Evolutionary conservation across 345 rosid species (phyloP).

Genomic region (Rhizophora mangle): DNA sequence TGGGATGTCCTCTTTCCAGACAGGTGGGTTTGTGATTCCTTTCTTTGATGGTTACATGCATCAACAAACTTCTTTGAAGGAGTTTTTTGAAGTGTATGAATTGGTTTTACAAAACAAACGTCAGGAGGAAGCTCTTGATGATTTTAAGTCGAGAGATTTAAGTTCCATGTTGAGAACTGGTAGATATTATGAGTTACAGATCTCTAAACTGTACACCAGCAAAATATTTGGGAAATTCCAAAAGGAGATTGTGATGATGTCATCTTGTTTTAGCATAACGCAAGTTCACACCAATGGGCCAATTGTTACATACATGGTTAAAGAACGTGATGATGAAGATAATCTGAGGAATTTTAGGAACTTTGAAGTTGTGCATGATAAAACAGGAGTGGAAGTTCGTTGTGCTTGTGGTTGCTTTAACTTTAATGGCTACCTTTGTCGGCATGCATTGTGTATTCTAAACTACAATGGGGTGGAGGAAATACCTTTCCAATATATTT

Average conservation of each 20-base stretch:
- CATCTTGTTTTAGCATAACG: conserved; percentile 74
- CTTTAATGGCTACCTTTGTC: conserved; percentile 73
- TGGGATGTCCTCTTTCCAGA: conserved; percentile 51
- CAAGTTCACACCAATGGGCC: conserved; percentile 68
- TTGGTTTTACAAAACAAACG: conserved; percentile 68
- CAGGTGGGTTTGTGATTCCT: conserved; percentile 45
- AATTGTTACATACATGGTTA: conserved; percentile 60
- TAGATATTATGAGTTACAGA: conserved; percentile 76
- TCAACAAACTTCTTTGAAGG: conserved; percentile 77
- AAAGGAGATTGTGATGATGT: conserved; percentile 80
- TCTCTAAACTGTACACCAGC: conserved; percentile 62
- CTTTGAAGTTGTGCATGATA: conserved; percentile 71
- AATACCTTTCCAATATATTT: conserved; percentile 22
- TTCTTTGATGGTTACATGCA: conserved; percentile 69
- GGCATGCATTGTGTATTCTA: conserved; percentile 64
- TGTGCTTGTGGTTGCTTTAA: conserved; percentile 87
- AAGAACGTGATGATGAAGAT: conserved; percentile 62
- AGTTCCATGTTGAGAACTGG: conserved; percentile 57
- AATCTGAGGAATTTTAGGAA: conserved; percentile 56
- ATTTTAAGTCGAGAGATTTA: conserved; percentile 51
- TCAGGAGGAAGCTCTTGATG: conserved; percentile 61
- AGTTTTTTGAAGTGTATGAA: conserved; percentile 84
- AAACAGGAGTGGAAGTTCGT: conserved; percentile 68
- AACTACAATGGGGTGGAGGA: conserved; percentile 27
- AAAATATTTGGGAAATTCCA: conserved; percentile 73